Conservation (phyloP, 345 rosid genomes). For the Bretschneidera sinensis region DNA sequence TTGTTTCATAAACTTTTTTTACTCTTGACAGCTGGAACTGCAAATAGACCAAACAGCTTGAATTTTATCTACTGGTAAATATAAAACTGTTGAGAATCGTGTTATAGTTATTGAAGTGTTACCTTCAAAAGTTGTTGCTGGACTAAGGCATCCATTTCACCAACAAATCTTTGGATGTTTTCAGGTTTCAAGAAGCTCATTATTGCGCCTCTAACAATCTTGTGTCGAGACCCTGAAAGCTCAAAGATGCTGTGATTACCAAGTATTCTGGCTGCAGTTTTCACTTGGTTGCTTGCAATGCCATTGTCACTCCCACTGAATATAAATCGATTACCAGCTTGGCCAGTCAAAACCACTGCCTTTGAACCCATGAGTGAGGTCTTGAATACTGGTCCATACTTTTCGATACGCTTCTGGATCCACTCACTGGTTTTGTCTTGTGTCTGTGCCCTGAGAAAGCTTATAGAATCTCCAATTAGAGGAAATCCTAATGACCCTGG, state of each 20-base stretch:
- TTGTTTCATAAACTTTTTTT: too few relatives aligned
- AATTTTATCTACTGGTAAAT: background rate
- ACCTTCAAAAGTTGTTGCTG: conserved; percentile 21
- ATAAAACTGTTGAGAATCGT: background rate
- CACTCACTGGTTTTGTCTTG: conserved; percentile 15
- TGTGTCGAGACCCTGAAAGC: conserved; percentile 19
- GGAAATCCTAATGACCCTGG: conserved; percentile 26
- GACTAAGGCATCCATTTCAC: conserved; percentile 18
- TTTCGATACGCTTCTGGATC: conserved; percentile 14
- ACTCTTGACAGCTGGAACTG: too few relatives aligned
- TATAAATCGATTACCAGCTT: conserved; percentile 16
- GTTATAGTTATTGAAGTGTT: background rate
- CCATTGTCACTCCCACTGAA: conserved; percentile 20
- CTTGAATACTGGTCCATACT: conserved; percentile 27
- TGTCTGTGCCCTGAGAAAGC: conserved; percentile 17
- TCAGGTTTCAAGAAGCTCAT: conserved; percentile 17
- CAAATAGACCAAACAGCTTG: too few relatives aligned
- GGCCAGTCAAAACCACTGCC: conserved; percentile 20
- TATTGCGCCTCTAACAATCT: conserved; percentile 22
- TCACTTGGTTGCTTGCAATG: conserved; percentile 16
- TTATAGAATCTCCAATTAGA: conserved; percentile 25
- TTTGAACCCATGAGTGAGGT: conserved; percentile 22
- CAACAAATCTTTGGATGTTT: conserved; percentile 13
- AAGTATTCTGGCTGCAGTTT: conserved; percentile 7
- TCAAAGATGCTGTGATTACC: conserved; percentile 23